Conservation (phyloP, 1,284 basidiomycete species). For the Cystobasidium sp. region DNA sequence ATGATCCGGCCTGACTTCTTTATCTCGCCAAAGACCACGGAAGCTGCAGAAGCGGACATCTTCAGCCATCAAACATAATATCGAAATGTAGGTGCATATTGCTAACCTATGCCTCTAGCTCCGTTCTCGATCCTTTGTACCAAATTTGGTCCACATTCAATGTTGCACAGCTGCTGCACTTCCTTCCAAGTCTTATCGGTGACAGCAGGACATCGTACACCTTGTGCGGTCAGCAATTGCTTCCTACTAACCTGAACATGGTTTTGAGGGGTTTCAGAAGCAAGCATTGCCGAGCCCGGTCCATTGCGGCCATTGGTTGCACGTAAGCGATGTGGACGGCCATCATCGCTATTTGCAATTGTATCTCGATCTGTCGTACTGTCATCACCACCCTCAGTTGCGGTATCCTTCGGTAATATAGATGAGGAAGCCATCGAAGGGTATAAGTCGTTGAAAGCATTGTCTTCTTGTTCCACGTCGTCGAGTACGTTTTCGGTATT, state of each 20-base stretch:
- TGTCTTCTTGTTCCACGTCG: constrained; percentile 17
- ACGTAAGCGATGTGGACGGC: constrained; percentile 10
- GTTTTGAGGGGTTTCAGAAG: background rate
- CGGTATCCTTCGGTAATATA: constrained; percentile 21
- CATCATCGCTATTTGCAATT: constrained; percentile 15
- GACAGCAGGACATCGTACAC: constrained; percentile 35
- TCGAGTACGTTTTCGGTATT: constrained; percentile 41
- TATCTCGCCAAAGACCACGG: constrained; percentile 35
- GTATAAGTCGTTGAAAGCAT: constrained; percentile 20
- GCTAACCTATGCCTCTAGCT: constrained; percentile 46
- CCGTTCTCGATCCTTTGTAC: constrained; percentile 48
- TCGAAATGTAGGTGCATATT: no score
- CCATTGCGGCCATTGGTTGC: constrained; percentile 4
- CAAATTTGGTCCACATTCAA: constrained; percentile 49
- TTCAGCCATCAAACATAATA: no score
- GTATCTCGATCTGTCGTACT: constrained; percentile 33
- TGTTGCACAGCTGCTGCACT: constrained; percentile 49
- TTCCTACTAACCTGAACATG: background rate
- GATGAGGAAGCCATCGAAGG: constrained; percentile 34
- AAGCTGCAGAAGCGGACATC: constrained; percentile 5
- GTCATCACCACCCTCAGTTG: constrained; percentile 22
- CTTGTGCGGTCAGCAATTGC: constrained; percentile 24
- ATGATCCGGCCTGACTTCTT: background rate
- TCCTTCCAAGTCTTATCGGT: constrained; percentile 47
- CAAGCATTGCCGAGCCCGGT: constrained; percentile 9